phyloP scores from a whole-genome alignment of 2,329 filamentous ascomycete genomes.

The Phaeosphaeriaceae sp. region DNA sequence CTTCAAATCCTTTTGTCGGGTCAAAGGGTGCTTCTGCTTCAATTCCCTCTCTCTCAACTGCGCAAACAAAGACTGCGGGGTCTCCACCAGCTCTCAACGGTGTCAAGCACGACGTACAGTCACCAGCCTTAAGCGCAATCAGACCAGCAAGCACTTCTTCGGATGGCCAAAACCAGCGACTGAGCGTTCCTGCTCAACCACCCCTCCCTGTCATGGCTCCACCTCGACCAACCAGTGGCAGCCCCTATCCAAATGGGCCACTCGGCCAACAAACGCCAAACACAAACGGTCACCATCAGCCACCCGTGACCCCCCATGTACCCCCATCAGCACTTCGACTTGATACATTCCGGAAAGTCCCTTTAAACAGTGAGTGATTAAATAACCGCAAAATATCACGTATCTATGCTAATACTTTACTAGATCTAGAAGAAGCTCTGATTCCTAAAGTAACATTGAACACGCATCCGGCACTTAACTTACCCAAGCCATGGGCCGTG shows the following conservation, averaged over 20 bases:
- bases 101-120: conserved; percentile 51
- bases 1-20: conserved; percentile 38
- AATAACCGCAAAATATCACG: not conserved
- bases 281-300: conserved; percentile 38
- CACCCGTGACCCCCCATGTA: conserved; percentile 35
- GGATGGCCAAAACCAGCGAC: conserved; percentile 34
- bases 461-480: conserved; percentile 70
- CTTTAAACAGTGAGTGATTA: conserved; percentile 55
- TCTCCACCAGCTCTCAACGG: conserved; percentile 43
- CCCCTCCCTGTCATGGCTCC: conserved; percentile 49
- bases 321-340: conserved; percentile 39
- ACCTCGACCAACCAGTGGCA: conserved; percentile 50
- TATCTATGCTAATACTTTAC: conserved; percentile 23
- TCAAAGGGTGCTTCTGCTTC: conserved; percentile 28
- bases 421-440: conserved; percentile 62
- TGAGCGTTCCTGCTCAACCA: conserved; percentile 40
- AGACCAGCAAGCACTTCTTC: conserved; percentile 45
- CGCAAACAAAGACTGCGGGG: conserved; percentile 39
- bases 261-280: conserved; percentile 30
- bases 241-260: conserved; percentile 49
- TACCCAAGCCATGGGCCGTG: conserved; percentile 67
- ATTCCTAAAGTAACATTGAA: conserved; percentile 70
- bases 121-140: conserved; percentile 52
- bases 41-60: conserved; percentile 25
- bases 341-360: conserved; percentile 39